Percentiles rank a stretch among this genome's conserved stretches.
These are phyloP conservation scores for Cornus florida DNA, from an alignment of 148 eudicot species.

Conservation along the genomic window DNA sequence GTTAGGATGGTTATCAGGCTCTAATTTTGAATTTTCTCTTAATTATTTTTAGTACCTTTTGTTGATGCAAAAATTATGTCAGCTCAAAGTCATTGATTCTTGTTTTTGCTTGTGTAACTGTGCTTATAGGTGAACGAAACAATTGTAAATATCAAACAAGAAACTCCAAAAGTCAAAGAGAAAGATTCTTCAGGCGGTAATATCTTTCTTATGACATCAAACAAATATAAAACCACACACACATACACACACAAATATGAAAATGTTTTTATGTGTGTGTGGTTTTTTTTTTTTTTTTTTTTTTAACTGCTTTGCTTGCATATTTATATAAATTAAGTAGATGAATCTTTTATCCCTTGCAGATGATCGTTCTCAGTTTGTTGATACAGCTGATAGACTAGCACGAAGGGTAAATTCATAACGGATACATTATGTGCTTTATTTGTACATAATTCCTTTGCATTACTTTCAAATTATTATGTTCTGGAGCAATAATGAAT, in stretches of 20 bases:
- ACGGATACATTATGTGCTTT: conserved; percentile 5
- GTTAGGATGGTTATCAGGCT: conserved; percentile 25
- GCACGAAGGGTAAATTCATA: conserved; percentile 65
- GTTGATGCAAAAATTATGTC: background rate
- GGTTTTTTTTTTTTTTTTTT: background rate
- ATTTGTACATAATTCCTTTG: conserved; percentile 4
- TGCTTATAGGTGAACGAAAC: conserved; percentile 33
- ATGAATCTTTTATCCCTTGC: conserved; percentile 20
- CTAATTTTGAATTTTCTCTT: background rate
- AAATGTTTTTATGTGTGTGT: no score
- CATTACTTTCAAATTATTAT: background rate
- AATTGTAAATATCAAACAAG: conserved; percentile 45
- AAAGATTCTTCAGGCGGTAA: conserved; percentile 44
- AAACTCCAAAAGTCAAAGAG: conserved; percentile 39
- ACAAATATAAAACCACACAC: no score
- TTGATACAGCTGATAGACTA: conserved; percentile 63
- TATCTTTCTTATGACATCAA: background rate
- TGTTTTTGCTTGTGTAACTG: conserved; percentile 13
- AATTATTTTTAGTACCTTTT: background rate
- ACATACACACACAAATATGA: no score
- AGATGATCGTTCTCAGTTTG: conserved; percentile 50
- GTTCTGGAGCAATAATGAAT: background rate
- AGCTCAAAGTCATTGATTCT: conserved; percentile 11
- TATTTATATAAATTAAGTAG: background rate
- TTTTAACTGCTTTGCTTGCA: background rate